Percentiles rank a stretch among this genome's conserved stretches.
Conservation (phyloP, 1,284 basidiomycete genomes). For the Coniferiporia sulphurascens region DNA sequence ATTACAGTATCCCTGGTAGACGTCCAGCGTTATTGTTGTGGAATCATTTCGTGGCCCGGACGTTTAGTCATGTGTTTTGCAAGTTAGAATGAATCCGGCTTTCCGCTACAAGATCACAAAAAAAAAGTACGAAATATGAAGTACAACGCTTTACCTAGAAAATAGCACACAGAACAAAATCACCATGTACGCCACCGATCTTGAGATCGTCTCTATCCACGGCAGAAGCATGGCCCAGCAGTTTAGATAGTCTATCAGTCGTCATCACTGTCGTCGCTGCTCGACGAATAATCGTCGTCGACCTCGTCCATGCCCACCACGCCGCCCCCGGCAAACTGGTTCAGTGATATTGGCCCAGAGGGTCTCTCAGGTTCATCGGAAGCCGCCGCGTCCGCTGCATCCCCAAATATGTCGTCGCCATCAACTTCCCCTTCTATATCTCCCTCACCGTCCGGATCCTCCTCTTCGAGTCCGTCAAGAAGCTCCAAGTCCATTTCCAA, state of each 20-base stretch:
- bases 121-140: no score
- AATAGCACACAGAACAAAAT: no score
- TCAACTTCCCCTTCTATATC: constrained; percentile 16
- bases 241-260: constrained; percentile 32
- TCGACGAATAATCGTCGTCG: constrained; percentile 53
- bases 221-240: neutral
- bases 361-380: constrained; percentile 24
- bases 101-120: no score
- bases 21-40: no score
- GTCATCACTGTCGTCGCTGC: constrained; percentile 62
- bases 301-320: constrained; percentile 37
- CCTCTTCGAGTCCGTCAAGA: constrained; percentile 22
- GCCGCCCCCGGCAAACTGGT: constrained; percentile 41
- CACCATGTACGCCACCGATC: no score
- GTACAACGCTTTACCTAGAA: no score
- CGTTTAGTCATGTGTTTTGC: no score
- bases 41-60: no score
- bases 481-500: constrained; percentile 43
- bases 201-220: no score
- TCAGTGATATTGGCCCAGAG: constrained; percentile 46
- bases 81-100: no score
- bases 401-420: constrained; percentile 35
- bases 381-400: constrained; percentile 7
- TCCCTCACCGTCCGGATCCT: constrained; percentile 14
- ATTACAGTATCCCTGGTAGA: no score